Evolutionary conservation across 306 rosid species (phyloP).

Genomic region (Dalbergia cochinchinensis): DNA sequence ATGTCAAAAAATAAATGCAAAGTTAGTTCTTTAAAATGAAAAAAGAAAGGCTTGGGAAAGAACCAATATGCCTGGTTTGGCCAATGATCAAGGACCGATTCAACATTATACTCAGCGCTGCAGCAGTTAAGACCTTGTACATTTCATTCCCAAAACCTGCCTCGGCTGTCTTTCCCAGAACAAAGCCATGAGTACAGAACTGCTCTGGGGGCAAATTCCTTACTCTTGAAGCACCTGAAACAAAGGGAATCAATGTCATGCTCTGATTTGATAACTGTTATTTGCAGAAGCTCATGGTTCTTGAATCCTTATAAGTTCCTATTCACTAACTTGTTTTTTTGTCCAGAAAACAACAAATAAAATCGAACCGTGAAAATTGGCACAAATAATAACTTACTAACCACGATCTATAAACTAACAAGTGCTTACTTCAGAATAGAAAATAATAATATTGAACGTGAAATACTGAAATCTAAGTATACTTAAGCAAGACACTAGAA

Average conservation of each 20-base stretch:
- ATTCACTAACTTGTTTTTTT: no score
- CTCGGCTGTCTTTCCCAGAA: slow-evolving; percentile 89
- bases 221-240: slow-evolving; percentile 86
- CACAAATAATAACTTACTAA: neutral
- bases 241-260: slow-evolving; percentile 31
- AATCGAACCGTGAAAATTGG: neutral
- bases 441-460: neutral
- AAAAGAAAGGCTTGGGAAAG: slow-evolving; percentile 88
- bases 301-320: neutral
- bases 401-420: neutral
- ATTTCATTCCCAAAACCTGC: slow-evolving; percentile 99
- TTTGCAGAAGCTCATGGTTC: slow-evolving; percentile 19
- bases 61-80: slow-evolving; percentile 99
- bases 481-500: neutral
- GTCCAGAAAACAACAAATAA: neutral
- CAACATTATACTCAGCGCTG: slow-evolving; percentile 88
- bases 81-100: slow-evolving; percentile 98
- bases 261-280: slow-evolving; percentile 36
- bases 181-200: slow-evolving; percentile 91
- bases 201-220: slow-evolving; percentile 75
- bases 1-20: neutral
- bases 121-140: slow-evolving; percentile 92
- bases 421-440: slow-evolving; percentile 5
- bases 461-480: slow-evolving; percentile 18
- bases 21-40: slow-evolving; percentile 42